Conservation (phyloP, 441 rosid species). For the Dalechampia spathulata region DNA sequence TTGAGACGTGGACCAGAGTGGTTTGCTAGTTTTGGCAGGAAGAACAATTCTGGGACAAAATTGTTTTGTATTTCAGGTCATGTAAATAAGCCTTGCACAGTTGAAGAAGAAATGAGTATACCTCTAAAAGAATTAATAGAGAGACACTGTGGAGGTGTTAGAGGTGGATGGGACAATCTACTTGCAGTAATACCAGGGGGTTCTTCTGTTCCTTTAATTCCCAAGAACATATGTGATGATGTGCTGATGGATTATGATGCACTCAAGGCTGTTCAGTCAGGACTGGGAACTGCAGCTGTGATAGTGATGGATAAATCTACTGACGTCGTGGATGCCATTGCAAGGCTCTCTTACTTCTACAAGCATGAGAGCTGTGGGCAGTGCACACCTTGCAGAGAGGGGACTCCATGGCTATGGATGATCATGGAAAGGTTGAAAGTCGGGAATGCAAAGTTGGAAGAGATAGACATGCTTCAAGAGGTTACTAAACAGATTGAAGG, state of each 20-base stretch:
- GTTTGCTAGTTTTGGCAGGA: slow-evolving; percentile 98
- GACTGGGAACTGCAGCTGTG: slow-evolving; percentile 95
- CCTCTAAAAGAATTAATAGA: slow-evolving; percentile 89
- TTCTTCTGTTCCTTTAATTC: slow-evolving; percentile 88
- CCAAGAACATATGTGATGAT: slow-evolving; percentile 83
- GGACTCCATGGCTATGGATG: slow-evolving; percentile 99
- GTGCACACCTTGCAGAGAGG: slow-evolving; percentile 99
- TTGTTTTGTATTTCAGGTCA: slow-evolving; percentile 90
- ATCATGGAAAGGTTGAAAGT: slow-evolving; percentile 98
- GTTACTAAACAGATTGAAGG: slow-evolving; percentile 99
- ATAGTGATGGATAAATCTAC: slow-evolving; percentile 99
- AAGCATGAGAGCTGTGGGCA: slow-evolving; percentile 99
- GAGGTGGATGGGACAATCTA: slow-evolving; percentile 98
- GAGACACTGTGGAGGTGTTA: slow-evolving; percentile 94
- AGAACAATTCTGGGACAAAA: slow-evolving; percentile 90
- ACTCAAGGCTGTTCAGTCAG: slow-evolving; percentile 93
- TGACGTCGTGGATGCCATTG: slow-evolving; percentile 97
- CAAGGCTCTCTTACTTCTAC: slow-evolving; percentile 98
- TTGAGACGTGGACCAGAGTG: slow-evolving; percentile 96
- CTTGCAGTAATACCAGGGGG: slow-evolving; percentile 97
- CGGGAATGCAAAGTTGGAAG: slow-evolving; percentile 93
- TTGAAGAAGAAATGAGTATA: slow-evolving; percentile 98
- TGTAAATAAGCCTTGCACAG: slow-evolving; percentile 96
- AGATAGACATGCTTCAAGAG: slow-evolving; percentile 99
- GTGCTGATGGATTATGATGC: slow-evolving; percentile 98